These are phyloP conservation scores for Testicularia cyperi DNA, from an alignment of 1,284 basidiomycete species.

Conservation along the genomic window DNA sequence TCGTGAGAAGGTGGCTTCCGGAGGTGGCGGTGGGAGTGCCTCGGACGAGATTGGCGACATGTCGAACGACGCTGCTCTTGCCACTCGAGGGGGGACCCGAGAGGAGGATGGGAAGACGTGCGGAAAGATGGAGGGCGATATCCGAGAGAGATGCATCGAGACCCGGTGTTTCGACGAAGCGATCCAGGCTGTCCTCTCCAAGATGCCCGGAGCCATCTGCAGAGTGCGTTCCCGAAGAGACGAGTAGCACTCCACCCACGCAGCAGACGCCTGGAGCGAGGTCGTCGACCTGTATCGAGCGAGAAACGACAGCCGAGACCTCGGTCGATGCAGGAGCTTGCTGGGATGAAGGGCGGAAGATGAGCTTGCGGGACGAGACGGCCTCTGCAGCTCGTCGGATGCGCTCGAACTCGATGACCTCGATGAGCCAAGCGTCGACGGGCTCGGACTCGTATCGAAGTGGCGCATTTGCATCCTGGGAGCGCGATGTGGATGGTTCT, in stretches of 20 bases:
- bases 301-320: background rate
- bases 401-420: constrained; percentile 24
- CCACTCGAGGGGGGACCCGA: constrained; percentile 87
- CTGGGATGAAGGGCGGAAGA: constrained; percentile 6
- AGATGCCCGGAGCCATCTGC: background rate
- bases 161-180: constrained; percentile 69
- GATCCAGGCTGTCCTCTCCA: too few relatives aligned
- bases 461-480: constrained; percentile 9
- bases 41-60: constrained; percentile 65
- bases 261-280: constrained; percentile 14
- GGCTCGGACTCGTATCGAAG: constrained; percentile 14
- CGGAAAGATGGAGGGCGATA: constrained; percentile 70
- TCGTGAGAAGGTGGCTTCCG: constrained; percentile 70
- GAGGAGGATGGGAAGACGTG: constrained; percentile 76
- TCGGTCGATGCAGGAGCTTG: background rate
- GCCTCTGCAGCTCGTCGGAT: constrained; percentile 1
- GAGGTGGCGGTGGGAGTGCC: constrained; percentile 2
- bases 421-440: constrained; percentile 39
- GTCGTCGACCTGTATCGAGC: constrained; percentile 4
- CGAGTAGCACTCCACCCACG: constrained; percentile 46
- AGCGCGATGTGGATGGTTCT: constrained; percentile 3
- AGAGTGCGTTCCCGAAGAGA: too few relatives aligned
- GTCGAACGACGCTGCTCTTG: constrained; percentile 78
- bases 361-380: constrained; percentile 1
- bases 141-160: constrained; percentile 67